phyloP scores from a whole-genome alignment of 139 green algal genomes.

The Chlorokybus atmophyticus region DNA sequence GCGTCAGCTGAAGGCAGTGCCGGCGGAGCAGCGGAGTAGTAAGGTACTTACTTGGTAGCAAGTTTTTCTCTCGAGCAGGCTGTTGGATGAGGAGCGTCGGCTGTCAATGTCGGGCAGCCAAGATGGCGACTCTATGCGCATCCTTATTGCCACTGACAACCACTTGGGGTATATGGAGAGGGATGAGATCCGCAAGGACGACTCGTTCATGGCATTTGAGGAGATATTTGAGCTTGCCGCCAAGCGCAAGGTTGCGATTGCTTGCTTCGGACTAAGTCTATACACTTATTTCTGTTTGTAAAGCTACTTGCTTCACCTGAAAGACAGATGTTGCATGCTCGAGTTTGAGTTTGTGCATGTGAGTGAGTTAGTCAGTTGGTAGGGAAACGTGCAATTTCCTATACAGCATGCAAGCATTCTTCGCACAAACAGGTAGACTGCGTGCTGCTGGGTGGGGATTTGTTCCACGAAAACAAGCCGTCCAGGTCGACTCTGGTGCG shows the following conservation, averaged over 20 bases:
- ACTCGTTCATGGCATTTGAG: slow-evolving; percentile 85
- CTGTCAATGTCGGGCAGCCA: slow-evolving; percentile 1
- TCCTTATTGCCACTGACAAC: slow-evolving; percentile 91
- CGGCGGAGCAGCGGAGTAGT: too few species aligned
- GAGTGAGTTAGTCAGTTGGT: slow-evolving; percentile 1
- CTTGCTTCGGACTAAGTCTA: neutral
- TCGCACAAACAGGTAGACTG: slow-evolving; percentile 53
- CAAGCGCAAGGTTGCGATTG: neutral
- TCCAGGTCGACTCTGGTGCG: slow-evolving; percentile 55
- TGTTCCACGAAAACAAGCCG: slow-evolving; percentile 98
- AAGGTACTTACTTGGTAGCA: neutral
- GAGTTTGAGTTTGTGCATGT: neutral
- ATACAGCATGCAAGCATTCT: too few species aligned
- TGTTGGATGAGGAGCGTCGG: neutral
- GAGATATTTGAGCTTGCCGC: slow-evolving; percentile 74
- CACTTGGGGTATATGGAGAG: slow-evolving; percentile 93
- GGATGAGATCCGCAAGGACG: slow-evolving; percentile 74
- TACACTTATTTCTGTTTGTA: neutral
- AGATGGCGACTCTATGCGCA: slow-evolving; percentile 39
- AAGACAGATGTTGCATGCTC: neutral
- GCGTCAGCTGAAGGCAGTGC: too few species aligned
- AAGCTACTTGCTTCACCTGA: neutral
- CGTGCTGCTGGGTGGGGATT: slow-evolving; percentile 86
- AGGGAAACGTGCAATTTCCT: too few species aligned
- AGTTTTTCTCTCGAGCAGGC: neutral